A percentile compares a stretch with the other conserved stretches of the same genome.
These are phyloP conservation scores for Euphorbia peplus DNA, from an alignment of 345 rosid genomes.

Conservation along the genomic window DNA sequence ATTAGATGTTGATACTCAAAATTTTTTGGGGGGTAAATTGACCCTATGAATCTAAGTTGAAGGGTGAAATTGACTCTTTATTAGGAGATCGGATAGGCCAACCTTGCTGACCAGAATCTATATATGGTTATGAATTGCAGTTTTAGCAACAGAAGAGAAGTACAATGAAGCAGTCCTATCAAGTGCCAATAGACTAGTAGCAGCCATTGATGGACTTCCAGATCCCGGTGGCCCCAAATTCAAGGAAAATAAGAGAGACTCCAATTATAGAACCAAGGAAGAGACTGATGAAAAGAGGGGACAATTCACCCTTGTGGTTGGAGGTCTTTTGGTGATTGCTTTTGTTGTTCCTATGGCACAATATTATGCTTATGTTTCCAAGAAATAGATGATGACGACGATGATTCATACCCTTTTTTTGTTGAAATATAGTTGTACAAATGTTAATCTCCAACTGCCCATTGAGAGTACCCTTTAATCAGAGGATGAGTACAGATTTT, in stretches of 20 bases:
- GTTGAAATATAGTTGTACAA: slow-evolving; percentile 29
- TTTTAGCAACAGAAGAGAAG: slow-evolving; percentile 91
- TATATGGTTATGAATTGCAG: slow-evolving; percentile 39
- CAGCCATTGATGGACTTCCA: slow-evolving; percentile 93
- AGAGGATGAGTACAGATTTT: slow-evolving; percentile 16
- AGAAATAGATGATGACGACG: slow-evolving; percentile 36
- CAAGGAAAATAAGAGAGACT: slow-evolving; percentile 77
- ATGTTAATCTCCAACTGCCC: slow-evolving; percentile 23
- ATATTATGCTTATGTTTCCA: slow-evolving; percentile 88
- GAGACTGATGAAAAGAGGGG: slow-evolving; percentile 98
- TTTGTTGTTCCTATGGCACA: slow-evolving; percentile 98
- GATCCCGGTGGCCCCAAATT: slow-evolving; percentile 81
- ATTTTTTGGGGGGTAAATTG: neutral
- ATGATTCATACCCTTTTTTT: too few species aligned
- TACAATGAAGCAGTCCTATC: slow-evolving; percentile 84
- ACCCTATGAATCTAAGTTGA: neutral
- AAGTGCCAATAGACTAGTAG: slow-evolving; percentile 82
- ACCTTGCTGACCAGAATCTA: slow-evolving; percentile 9
- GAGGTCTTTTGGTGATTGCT: slow-evolving; percentile 86
- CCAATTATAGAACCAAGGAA: slow-evolving; percentile 81
- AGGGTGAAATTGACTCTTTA: neutral
- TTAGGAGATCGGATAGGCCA: neutral
- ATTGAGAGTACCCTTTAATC: slow-evolving; percentile 23
- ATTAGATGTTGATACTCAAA: too few species aligned
- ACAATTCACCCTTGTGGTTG: slow-evolving; percentile 91